Conservation (phyloP, 1,284 basidiomycete species). For the Tylopilus sp. region DNA sequence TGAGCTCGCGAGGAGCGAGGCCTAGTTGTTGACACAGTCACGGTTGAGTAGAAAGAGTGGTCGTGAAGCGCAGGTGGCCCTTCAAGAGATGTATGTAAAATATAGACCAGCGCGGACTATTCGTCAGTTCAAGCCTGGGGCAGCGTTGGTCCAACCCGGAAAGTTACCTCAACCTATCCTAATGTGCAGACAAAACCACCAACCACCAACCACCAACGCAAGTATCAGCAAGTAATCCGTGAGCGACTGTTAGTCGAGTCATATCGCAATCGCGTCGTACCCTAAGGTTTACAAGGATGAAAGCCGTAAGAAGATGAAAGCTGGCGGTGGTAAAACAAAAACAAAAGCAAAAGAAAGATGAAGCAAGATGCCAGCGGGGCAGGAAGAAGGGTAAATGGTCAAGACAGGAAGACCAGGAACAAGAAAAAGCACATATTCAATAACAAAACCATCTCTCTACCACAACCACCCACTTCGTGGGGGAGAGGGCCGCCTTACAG, state of each 20-base stretch:
- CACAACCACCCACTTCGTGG: slow-evolving; percentile 31
- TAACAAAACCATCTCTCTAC: slow-evolving; percentile 24
- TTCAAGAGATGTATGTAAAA: too few species aligned
- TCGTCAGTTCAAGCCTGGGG: too few species aligned
- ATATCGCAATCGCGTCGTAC: slow-evolving; percentile 27
- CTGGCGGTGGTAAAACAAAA: neutral
- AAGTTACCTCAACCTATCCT: neutral
- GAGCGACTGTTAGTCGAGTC: slow-evolving; percentile 22
- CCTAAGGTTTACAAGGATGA: slow-evolving; percentile 18
- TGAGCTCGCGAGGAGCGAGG: neutral
- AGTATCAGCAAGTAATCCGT: slow-evolving; percentile 16
- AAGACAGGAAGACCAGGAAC: slow-evolving; percentile 3
- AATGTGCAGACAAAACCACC: too few species aligned
- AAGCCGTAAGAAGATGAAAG: slow-evolving; percentile 6
- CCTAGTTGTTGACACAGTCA: neutral
- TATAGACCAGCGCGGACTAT: too few species aligned
- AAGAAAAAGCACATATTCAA: slow-evolving; percentile 17
- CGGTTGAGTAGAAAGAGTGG: too few species aligned
- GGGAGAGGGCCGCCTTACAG: slow-evolving; percentile 28
- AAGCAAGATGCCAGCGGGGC: slow-evolving; percentile 18
- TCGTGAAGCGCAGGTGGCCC: neutral
- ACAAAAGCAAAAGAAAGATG: slow-evolving; percentile 11
- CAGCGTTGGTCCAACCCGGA: too few species aligned
- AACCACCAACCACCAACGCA: slow-evolving; percentile 12
- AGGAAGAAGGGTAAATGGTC: slow-evolving; percentile 6